Percentiles rank a stretch among this genome's conserved stretches.
Conservation (phyloP, 1,284 basidiomycete species). For the Microbotryum scabiosae region DNA sequence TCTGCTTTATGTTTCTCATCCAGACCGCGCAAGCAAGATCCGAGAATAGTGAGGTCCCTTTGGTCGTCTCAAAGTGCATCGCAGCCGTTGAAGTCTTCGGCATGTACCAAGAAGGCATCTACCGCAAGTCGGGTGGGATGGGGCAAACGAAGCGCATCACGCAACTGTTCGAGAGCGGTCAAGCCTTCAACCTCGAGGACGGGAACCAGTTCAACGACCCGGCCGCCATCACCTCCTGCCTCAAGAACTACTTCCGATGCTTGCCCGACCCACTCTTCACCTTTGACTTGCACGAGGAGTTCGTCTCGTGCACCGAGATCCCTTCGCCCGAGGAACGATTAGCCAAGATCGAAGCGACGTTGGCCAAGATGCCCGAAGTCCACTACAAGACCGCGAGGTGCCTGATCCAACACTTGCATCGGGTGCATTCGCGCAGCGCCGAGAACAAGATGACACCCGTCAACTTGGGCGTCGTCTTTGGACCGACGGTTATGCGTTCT, state of each 20-base stretch:
- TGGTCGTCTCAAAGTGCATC: conserved; percentile 92
- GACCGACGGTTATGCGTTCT: conserved; percentile 90
- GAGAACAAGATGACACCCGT: conserved; percentile 88
- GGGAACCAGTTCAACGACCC: conserved; percentile 91
- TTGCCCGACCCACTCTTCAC: conserved; percentile 86
- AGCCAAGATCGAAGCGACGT: conserved; percentile 56
- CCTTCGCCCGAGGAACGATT: conserved; percentile 52
- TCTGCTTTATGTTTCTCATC: neutral
- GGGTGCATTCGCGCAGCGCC: conserved; percentile 61
- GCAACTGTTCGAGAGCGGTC: conserved; percentile 86
- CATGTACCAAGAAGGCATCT: conserved; percentile 90
- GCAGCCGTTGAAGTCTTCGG: conserved; percentile 77
- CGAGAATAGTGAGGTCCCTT: conserved; percentile 53
- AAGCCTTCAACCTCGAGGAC: conserved; percentile 88
- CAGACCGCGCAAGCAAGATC: conserved; percentile 25
- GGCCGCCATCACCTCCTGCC: conserved; percentile 77
- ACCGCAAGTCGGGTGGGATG: conserved; percentile 92
- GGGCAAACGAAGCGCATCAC: conserved; percentile 88
- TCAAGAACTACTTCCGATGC: conserved; percentile 92
- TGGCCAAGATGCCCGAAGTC: conserved; percentile 69
- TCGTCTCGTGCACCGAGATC: conserved; percentile 64
- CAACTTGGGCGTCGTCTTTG: conserved; percentile 99
- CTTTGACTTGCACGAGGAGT: conserved; percentile 80
- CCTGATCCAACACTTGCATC: conserved; percentile 79
- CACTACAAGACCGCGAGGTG: conserved; percentile 77